phyloP scores from a whole-genome alignment of 768 basidiomycete species.

The Clitopilus hobsonii region DNA sequence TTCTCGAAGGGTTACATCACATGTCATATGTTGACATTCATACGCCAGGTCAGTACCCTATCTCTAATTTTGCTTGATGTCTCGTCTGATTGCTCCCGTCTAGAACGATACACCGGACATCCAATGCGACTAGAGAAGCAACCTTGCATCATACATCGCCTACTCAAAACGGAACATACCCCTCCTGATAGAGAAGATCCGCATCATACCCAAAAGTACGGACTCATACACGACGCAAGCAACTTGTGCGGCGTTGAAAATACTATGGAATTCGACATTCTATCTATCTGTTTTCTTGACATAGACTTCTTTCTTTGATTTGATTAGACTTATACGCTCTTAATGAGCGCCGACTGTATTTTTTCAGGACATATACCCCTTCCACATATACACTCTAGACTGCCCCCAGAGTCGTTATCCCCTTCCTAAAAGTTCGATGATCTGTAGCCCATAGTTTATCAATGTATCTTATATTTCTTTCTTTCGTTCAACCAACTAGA shows the following conservation, averaged over 20 bases:
- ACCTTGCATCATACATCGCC: not conserved
- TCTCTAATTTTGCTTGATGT: slow-evolving; percentile 7
- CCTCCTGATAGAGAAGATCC: not conserved
- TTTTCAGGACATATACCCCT: not conserved
- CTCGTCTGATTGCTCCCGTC: not conserved
- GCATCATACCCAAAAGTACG: not conserved
- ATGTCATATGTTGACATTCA: slow-evolving; percentile 78
- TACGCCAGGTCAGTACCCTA: slow-evolving; percentile 46
- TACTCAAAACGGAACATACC: not conserved
- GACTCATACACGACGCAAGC: not conserved
- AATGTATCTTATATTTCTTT: not conserved
- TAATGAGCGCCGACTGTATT: not conserved
- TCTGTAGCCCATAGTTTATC: not conserved
- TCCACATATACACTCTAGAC: not conserved
- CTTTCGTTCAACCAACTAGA: not conserved
- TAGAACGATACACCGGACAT: slow-evolving; percentile 46
- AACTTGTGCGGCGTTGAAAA: not conserved
- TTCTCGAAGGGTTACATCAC: slow-evolving; percentile 80
- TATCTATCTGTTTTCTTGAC: not conserved
- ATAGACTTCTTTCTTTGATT: not conserved
- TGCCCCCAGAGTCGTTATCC: too few species aligned
- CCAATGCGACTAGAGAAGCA: slow-evolving; percentile 2
- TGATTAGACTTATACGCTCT: not conserved
- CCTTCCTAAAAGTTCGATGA: not conserved
- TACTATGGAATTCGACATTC: not conserved